Conservation (phyloP, 768 basidiomycete species). For the Hericium coralloides region DNA sequence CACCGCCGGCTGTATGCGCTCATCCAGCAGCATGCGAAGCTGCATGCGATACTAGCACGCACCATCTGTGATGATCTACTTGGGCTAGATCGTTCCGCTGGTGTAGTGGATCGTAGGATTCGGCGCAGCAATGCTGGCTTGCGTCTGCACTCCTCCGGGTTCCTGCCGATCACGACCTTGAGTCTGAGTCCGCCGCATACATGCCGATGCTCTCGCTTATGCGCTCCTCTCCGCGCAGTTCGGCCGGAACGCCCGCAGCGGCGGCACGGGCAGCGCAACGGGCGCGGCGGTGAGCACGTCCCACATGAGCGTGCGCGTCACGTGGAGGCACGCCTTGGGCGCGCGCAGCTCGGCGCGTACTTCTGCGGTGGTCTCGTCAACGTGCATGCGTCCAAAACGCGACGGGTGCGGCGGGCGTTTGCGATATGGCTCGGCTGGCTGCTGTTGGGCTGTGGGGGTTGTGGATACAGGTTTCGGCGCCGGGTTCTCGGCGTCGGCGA, state of each 20-base stretch:
- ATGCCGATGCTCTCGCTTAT: too few relatives aligned
- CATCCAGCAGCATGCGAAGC: too few relatives aligned
- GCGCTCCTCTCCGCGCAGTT: too few relatives aligned
- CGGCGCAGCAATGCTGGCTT: constrained; percentile 29
- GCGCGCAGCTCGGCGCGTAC: constrained; percentile 2
- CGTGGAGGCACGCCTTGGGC: constrained; percentile 5
- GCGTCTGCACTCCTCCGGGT: constrained; percentile 17
- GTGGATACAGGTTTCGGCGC: too few relatives aligned
- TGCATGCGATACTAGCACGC: too few relatives aligned
- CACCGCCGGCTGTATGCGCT: too few relatives aligned
- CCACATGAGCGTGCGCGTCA: constrained; percentile 3
- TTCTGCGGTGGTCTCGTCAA: constrained; percentile 1
- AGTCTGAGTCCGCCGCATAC: too few relatives aligned
- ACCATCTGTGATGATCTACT: constrained; percentile 31
- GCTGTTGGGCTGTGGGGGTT: too few relatives aligned
- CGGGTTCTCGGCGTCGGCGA: too few relatives aligned
- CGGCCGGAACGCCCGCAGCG: not conserved
- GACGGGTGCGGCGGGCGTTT: not conserved
- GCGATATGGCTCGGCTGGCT: too few relatives aligned
- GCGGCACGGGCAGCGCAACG: not conserved
- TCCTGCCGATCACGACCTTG: too few relatives aligned
- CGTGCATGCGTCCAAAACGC: constrained; percentile 4
- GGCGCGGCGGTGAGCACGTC: not conserved
- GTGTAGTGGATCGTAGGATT: constrained; percentile 35
- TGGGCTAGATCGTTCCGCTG: constrained; percentile 29